Evolutionary conservation across 148 eudicot species (phyloP).

Genomic region (Talinum fruticosum): DNA sequence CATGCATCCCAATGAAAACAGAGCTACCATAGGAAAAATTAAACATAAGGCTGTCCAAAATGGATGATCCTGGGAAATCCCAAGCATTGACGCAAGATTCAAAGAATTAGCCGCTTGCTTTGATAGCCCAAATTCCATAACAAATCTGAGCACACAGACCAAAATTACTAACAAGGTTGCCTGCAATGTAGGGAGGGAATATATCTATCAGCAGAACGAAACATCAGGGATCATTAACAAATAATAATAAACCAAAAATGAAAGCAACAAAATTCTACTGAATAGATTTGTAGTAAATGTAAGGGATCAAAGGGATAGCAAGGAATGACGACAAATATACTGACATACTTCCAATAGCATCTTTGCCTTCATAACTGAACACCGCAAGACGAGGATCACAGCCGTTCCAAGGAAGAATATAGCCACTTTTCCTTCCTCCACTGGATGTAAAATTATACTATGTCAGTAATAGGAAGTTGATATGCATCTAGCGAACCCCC

Average conservation of each 20-base stretch:
- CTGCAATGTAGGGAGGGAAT: slow-evolving; percentile 42
- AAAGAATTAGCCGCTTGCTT: slow-evolving; percentile 59
- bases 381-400: slow-evolving; percentile 57
- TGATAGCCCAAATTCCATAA: slow-evolving; percentile 73
- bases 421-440: slow-evolving; percentile 95
- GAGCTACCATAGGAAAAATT: slow-evolving; percentile 45
- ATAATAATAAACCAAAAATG: not conserved
- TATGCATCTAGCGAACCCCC: slow-evolving; percentile 12
- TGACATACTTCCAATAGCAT: slow-evolving; percentile 66
- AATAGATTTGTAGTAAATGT: slow-evolving; percentile 5
- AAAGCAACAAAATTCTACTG: not conserved
- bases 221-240: not conserved
- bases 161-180: slow-evolving; percentile 48
- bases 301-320: not conserved
- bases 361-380: slow-evolving; percentile 49
- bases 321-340: slow-evolving; percentile 8
- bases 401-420: slow-evolving; percentile 71
- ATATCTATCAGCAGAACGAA: not conserved
- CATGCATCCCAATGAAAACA: slow-evolving; percentile 50
- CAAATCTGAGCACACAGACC: slow-evolving; percentile 54
- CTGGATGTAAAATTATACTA: slow-evolving; percentile 39
- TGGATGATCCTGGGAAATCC: slow-evolving; percentile 39
- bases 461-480: slow-evolving; percentile 17
- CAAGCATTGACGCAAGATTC: slow-evolving; percentile 42
- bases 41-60: slow-evolving; percentile 47